Base-by-base conservation (phyloP, 2,329 filamentous ascomycete species). In the Xylaria sp. region DNA sequence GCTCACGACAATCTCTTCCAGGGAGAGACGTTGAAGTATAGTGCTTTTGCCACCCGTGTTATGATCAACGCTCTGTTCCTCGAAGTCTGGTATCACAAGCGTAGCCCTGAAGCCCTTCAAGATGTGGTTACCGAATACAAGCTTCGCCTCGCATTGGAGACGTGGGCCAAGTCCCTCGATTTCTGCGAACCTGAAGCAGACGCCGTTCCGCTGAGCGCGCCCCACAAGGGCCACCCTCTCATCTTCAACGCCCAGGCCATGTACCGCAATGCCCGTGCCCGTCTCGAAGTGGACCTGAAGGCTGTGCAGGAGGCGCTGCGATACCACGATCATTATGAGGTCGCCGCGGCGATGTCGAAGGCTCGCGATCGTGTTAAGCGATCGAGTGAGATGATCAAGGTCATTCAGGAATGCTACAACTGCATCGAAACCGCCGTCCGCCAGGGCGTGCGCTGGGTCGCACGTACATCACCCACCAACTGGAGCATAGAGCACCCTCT, bases 31-130 rank as follows among this genome's bases (percentile, higher is more conserved):
- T 84, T 93, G 55, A 88, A 89, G 68, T 99, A 97, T 80, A 97
- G 93, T 72, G 93, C 93, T 1, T 99, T 97, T 73, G 93, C 92
- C 4, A 96, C 94, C 9, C 91, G 94, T 63, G 91, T 97, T 65
- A 95, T 99, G 91, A 97, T 97, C 82, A 99, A 97, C 71, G 93
- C 94, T 9, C 81, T 99, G 65, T 99, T 97, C 81, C 83, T 99
- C 53, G 94, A 97, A 75, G 93, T 97, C 2, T 99, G 94, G 94
- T 96, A 96, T 72, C 91, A 97, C 79, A 97, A 97, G 83, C 90
- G 94, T 71, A 97, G 91, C 74, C 93, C 93, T n/a, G 92, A 97
- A 74, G 92, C 93, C 54, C 81, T 97, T 47, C 94, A 97, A 76
- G 93, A 97, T 72, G 92, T 97, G 46, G 93, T 97, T 50, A 96